phyloP scores from a whole-genome alignment of 202 grass and related monocot genomes.

The Musa balbisiana region DNA sequence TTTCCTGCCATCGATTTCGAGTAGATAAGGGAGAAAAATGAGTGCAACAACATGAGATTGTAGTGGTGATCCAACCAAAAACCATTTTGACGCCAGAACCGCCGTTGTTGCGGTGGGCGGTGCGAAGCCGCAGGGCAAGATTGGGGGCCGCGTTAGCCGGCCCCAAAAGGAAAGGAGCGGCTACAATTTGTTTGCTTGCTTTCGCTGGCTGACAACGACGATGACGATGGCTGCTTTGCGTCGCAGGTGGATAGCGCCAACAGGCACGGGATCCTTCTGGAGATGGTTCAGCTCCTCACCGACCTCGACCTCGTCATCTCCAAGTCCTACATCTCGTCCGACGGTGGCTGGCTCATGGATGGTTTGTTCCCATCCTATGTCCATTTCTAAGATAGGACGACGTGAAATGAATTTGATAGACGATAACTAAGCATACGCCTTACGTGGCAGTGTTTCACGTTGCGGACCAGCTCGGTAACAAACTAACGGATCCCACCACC shows the following conservation, averaged over 20 bases:
- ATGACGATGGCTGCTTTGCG: not conserved
- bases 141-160: too few relatives aligned
- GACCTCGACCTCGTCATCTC: constrained; percentile 86
- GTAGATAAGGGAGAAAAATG: not conserved
- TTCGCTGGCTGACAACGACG: not conserved
- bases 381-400: too few relatives aligned
- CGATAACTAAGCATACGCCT: not conserved
- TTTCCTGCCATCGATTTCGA: not conserved
- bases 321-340: constrained; percentile 85
- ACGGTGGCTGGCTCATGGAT: constrained; percentile 82
- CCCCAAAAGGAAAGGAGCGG: not conserved
- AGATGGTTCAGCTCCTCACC: constrained; percentile 80
- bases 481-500: constrained; percentile 48
- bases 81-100: not conserved
- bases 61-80: not conserved
- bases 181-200: not conserved
- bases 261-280: constrained; percentile 60
- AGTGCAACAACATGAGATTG: not conserved
- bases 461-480: constrained; percentile 55
- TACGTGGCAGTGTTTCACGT: constrained; percentile 61
- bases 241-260: constrained; percentile 62
- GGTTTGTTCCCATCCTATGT: constrained; percentile 11
- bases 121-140: not conserved
- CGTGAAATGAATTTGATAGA: not conserved
- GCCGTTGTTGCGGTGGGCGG: not conserved